phyloP scores from a whole-genome alignment of 2,329 filamentous ascomycete genomes.

The Colletotrichum higginsianum region DNA sequence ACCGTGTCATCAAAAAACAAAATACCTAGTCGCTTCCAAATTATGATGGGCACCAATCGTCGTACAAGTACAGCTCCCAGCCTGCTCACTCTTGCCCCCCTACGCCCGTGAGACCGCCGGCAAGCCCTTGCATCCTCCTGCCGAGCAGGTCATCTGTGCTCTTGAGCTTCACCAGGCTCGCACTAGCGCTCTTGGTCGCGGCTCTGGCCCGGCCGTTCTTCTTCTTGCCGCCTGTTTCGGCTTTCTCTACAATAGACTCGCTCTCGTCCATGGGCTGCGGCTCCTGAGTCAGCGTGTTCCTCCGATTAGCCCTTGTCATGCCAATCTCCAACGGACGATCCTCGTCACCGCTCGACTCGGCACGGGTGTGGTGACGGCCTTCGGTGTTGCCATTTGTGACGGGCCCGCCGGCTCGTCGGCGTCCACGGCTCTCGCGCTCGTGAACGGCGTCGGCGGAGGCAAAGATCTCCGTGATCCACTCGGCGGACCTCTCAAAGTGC shows the following conservation, averaged over 20 bases:
- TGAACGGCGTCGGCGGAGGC: constrained; percentile 62
- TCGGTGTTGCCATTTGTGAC: constrained; percentile 37
- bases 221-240: constrained; percentile 44
- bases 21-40: background rate
- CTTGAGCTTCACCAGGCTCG: constrained; percentile 67
- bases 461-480: constrained; percentile 88
- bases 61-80: background rate
- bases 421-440: constrained; percentile 32
- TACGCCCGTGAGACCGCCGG: constrained; percentile 66
- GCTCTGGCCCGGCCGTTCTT: constrained; percentile 49
- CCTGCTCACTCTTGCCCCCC: constrained; percentile 54
- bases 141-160: constrained; percentile 72
- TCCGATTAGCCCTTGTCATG: constrained; percentile 62
- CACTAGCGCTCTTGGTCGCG: constrained; percentile 59
- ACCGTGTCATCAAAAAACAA: background rate
- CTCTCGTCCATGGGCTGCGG: constrained; percentile 43
- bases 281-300: constrained; percentile 43
- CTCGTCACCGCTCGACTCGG: constrained; percentile 82
- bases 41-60: background rate
- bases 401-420: constrained; percentile 18
- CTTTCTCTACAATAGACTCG: constrained; percentile 45
- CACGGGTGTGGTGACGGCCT: constrained; percentile 55
- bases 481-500: constrained; percentile 82
- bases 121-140: constrained; percentile 71
- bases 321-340: constrained; percentile 87